phyloP scores from a whole-genome alignment of 345 rosid genomes.

The Lepidium africanum region DNA sequence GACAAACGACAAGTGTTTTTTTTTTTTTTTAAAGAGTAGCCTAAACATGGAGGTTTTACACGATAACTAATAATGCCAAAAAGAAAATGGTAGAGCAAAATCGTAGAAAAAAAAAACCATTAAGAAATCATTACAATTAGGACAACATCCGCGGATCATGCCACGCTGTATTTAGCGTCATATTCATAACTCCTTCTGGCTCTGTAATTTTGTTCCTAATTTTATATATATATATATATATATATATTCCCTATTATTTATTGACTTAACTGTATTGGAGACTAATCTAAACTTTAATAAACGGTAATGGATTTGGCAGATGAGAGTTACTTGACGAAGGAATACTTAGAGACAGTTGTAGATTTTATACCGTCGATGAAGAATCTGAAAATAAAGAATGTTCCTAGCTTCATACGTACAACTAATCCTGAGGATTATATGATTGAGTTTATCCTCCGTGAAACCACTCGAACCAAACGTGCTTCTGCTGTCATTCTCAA shows the following conservation, averaged over 20 bases:
- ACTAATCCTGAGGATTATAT: conserved; percentile 28
- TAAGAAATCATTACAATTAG: not conserved
- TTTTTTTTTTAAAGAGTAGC: not conserved
- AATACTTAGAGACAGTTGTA: conserved; percentile 35
- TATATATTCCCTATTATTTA: too few species aligned
- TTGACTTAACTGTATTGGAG: not conserved
- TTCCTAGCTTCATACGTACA: conserved; percentile 41
- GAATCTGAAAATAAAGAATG: conserved; percentile 35
- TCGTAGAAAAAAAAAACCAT: not conserved
- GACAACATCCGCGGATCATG: not conserved
- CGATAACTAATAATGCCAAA: too few species aligned
- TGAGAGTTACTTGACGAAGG: conserved; percentile 42
- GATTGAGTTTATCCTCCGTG: not conserved
- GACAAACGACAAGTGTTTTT: too few species aligned
- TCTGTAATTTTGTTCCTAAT: not conserved
- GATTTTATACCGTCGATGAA: conserved; percentile 49
- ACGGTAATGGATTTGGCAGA: conserved; percentile 25
- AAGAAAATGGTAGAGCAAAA: too few species aligned
- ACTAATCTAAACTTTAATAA: not conserved
- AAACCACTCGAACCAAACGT: conserved; percentile 28
- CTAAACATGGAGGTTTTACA: not conserved
- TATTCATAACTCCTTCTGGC: not conserved
- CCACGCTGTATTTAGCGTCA: not conserved
- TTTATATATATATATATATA: too few species aligned
- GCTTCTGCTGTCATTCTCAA: conserved; percentile 44